Conservation (phyloP, 116 monocot genomes). For the Phalaenopsis hybrid region DNA sequence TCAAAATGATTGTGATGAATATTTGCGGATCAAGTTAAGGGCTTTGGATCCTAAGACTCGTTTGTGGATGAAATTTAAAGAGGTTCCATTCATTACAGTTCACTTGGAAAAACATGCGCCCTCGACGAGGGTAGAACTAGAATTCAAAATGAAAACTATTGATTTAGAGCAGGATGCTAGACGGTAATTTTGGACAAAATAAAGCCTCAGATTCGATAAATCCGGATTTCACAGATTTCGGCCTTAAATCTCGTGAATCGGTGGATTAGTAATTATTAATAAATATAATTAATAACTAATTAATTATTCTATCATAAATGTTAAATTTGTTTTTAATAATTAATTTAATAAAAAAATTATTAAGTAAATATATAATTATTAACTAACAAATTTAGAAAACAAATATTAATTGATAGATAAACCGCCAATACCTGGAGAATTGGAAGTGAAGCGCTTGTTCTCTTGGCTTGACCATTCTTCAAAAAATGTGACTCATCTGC, state of each 20-base stretch:
- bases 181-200: too few relatives aligned
- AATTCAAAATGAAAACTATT: not conserved
- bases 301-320: too few relatives aligned
- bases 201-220: too few relatives aligned
- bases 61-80: not conserved
- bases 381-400: too few relatives aligned
- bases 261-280: too few relatives aligned
- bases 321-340: too few relatives aligned
- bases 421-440: constrained; percentile 59
- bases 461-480: constrained; percentile 97
- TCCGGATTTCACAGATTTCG: too few relatives aligned
- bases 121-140: not conserved
- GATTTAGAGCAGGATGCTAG: too few relatives aligned
- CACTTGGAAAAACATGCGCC: not conserved
- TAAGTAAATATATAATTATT: too few relatives aligned
- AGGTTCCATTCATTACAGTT: constrained; percentile 5
- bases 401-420: not conserved
- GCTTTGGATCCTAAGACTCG: not conserved
- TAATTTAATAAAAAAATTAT: too few relatives aligned
- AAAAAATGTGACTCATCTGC: constrained; percentile 97
- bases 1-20: constrained; percentile 5
- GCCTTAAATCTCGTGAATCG: too few relatives aligned
- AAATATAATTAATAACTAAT: too few relatives aligned
- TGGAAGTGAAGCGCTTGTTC: constrained; percentile 79
- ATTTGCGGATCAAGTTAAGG: not conserved